Evolutionary conservation across 768 basidiomycete genomes (phyloP).

Genomic region (Crucibulum laeve): DNA sequence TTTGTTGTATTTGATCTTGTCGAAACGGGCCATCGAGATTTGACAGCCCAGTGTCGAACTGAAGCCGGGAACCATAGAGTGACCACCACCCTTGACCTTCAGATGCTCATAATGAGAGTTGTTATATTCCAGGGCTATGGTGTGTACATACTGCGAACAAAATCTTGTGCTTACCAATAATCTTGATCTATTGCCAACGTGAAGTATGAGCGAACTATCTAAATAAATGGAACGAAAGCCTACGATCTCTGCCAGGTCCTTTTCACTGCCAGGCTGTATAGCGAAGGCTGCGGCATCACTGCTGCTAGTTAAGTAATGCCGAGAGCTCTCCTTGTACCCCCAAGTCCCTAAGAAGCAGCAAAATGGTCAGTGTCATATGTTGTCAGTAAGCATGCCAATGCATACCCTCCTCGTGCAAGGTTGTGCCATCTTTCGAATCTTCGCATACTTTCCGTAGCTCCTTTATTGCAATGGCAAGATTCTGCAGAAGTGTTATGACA

Average conservation of each 20-base stretch:
- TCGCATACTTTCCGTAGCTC: too few species aligned
- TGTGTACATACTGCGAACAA: background rate
- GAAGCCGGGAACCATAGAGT: constrained; percentile 36
- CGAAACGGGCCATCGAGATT: constrained; percentile 38
- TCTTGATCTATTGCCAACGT: background rate
- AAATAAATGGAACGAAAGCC: background rate
- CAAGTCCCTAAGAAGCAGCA: too few species aligned
- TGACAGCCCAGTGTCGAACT: constrained; percentile 47
- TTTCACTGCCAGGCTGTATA: background rate
- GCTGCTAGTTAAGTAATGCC: constrained; percentile 2
- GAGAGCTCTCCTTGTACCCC: constrained; percentile 1
- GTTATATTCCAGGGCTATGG: background rate
- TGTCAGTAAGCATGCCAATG: too few species aligned
- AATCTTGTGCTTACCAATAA: background rate
- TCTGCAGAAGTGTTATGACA: too few species aligned
- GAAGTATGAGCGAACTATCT: background rate
- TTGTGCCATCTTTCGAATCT: too few species aligned
- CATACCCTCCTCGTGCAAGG: too few species aligned
- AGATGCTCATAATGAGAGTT: background rate
- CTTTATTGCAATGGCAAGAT: too few species aligned
- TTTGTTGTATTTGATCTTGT: constrained; percentile 25
- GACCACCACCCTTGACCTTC: constrained; percentile 47
- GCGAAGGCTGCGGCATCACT: background rate
- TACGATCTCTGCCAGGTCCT: background rate
- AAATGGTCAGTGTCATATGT: too few species aligned